Conservation (phyloP, 228 moss, liverwort and hornwort species). For the Sphagnum magellanicum region DNA sequence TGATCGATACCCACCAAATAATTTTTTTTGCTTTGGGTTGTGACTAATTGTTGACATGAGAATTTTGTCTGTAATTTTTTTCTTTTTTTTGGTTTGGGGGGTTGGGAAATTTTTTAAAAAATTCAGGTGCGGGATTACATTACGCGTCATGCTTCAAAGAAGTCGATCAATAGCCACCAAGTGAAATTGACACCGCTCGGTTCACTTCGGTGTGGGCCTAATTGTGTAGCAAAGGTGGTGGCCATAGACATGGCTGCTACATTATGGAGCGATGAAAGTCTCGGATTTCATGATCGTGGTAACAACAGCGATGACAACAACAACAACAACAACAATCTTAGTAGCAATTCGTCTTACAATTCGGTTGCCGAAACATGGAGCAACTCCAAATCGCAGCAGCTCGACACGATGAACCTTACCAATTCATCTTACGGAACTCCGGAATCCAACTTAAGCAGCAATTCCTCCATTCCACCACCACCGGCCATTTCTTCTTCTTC, state of each 20-base stretch:
- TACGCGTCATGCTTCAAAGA: not conserved
- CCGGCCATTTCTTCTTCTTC: not conserved
- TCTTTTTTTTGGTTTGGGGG: too few species aligned
- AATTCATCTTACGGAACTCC: too few species aligned
- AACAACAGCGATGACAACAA: not conserved
- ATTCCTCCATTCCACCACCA: not conserved
- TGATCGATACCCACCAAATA: not conserved
- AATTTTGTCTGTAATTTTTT: too few species aligned
- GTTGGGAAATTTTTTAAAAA: too few species aligned
- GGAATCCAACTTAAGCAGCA: not conserved
- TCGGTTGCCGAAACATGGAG: not conserved
- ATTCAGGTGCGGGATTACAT: not conserved
- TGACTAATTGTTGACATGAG: not conserved
- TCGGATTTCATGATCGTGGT: slow-evolving; percentile 5
- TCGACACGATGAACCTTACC: too few species aligned
- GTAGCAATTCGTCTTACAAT: not conserved
- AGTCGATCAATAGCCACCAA: slow-evolving; percentile 5
- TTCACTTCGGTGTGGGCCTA: slow-evolving; percentile 35
- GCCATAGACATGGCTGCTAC: not conserved
- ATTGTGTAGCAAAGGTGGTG: slow-evolving; percentile 19
- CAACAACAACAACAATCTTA: not conserved
- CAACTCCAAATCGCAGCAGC: not conserved
- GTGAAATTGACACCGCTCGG: slow-evolving; percentile 34
- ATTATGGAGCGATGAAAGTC: too few species aligned
- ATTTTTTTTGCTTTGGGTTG: not conserved